phyloP scores from a whole-genome alignment of 257 asterid species.

The Anisodus tanguticus region DNA sequence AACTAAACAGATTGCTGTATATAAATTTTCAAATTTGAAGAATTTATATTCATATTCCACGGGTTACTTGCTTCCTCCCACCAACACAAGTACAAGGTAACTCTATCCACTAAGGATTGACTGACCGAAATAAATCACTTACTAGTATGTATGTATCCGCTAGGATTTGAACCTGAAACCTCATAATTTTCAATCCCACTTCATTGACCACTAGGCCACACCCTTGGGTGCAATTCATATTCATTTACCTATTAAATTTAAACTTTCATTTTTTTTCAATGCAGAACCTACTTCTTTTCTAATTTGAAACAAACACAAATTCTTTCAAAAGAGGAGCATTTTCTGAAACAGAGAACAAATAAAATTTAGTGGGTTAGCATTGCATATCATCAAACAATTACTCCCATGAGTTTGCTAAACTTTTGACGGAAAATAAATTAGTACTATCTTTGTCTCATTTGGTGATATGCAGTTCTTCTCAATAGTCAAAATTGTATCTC shows the following conservation, averaged over 20 bases:
- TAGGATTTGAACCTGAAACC: not conserved
- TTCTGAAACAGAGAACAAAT: constrained; percentile 4
- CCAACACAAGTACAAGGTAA: constrained; percentile 9
- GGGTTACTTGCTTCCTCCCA: not conserved
- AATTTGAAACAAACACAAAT: constrained; percentile 9
- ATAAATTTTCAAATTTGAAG: not conserved
- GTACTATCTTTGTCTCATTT: not conserved
- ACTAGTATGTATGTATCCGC: not conserved
- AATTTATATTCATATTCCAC: constrained; percentile 17
- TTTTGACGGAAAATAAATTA: constrained; percentile 1
- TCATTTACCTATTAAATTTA: not conserved
- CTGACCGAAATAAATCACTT: not conserved
- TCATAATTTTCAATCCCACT: not conserved
- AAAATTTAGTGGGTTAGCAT: not conserved
- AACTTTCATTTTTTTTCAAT: not conserved
- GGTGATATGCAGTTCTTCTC: not conserved
- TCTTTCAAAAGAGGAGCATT: not conserved
- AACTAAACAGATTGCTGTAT: not conserved
- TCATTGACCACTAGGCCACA: not conserved
- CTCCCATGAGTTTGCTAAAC: not conserved
- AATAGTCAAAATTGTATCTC: not conserved
- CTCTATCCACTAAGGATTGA: not conserved
- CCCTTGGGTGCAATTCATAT: constrained; percentile 13
- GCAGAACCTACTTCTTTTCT: not conserved
- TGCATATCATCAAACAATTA: not conserved